Evolutionary conservation across 306 rosid genomes (phyloP).

Genomic region (Canavalia gladiata): DNA sequence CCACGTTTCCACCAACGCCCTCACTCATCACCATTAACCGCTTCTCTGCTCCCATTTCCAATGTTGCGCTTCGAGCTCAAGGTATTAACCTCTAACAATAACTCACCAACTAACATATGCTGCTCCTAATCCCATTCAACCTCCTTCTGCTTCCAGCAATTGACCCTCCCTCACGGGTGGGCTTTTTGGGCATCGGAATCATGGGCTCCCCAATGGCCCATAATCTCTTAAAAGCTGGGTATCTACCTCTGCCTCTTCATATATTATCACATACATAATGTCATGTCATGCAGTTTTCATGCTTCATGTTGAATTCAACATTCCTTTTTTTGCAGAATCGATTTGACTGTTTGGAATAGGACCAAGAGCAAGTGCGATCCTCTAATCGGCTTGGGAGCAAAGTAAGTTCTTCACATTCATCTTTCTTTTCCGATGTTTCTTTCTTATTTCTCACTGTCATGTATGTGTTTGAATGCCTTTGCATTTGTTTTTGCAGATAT

Average conservation of each 20-base stretch:
- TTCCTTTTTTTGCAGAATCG: slow-evolving; percentile 55
- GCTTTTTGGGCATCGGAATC: slow-evolving; percentile 93
- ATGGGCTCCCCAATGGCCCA: slow-evolving; percentile 98
- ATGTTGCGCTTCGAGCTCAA: slow-evolving; percentile 14
- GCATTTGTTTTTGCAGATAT: slow-evolving; percentile 65
- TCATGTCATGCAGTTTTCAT: not conserved
- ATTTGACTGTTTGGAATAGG: slow-evolving; percentile 93
- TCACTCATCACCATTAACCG: not conserved
- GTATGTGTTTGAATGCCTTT: too few species aligned
- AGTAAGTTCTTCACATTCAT: slow-evolving; percentile 56
- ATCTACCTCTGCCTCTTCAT: not conserved
- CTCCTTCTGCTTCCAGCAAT: slow-evolving; percentile 48
- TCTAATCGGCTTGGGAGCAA: slow-evolving; percentile 85
- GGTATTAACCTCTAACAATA: not conserved
- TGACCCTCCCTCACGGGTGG: slow-evolving; percentile 63
- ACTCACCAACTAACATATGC: too few species aligned
- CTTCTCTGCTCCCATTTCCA: slow-evolving; percentile 32
- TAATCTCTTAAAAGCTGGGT: slow-evolving; percentile 89
- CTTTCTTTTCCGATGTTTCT: too few species aligned
- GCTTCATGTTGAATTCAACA: not conserved
- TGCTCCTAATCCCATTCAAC: too few species aligned
- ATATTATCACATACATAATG: not conserved
- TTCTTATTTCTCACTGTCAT: too few species aligned
- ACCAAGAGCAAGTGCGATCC: slow-evolving; percentile 94
- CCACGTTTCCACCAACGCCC: not conserved